phyloP scores from a whole-genome alignment of 2,329 filamentous ascomycete genomes.

The Talaromyces verruculosus region DNA sequence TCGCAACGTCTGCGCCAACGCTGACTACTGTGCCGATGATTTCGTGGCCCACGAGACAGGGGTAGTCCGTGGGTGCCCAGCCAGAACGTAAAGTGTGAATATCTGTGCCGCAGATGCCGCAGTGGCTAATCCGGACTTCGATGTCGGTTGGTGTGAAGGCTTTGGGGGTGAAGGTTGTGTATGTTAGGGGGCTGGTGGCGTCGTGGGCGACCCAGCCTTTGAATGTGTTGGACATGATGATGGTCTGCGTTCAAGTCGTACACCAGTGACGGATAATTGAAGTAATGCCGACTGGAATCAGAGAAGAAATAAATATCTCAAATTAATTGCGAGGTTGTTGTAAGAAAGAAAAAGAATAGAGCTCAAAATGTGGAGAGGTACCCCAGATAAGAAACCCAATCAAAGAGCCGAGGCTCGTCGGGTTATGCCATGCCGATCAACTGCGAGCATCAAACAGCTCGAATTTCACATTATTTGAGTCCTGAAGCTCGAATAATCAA shows the following conservation, averaged over 20 bases:
- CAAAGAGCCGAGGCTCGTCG: constrained; percentile 6
- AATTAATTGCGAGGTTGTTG: not conserved
- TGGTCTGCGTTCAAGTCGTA: too few relatives aligned
- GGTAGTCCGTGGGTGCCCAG: constrained; percentile 44
- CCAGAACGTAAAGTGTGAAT: constrained; percentile 59
- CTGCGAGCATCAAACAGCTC: not conserved
- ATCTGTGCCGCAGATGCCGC: constrained; percentile 66
- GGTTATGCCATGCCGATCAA: not conserved
- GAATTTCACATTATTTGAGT: not conserved
- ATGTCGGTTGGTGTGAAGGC: constrained; percentile 60
- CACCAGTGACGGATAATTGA: too few relatives aligned
- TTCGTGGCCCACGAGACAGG: constrained; percentile 62
- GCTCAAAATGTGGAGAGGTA: not conserved
- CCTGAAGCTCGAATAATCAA: not conserved
- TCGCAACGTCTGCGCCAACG: constrained; percentile 48
- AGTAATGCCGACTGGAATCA: not conserved
- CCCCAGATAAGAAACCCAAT: not conserved
- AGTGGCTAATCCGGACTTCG: constrained; percentile 65
- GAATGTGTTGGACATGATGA: constrained; percentile 30
- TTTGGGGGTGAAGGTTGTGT: constrained; percentile 42
- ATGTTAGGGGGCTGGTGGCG: constrained; percentile 34
- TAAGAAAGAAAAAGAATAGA: not conserved
- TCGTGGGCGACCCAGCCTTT: constrained; percentile 43
- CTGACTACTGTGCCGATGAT: constrained; percentile 61
- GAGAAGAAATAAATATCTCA: not conserved